Base-by-base conservation (phyloP, 352 stramenopile genomes). In the Phytophthora capsici region DNA sequence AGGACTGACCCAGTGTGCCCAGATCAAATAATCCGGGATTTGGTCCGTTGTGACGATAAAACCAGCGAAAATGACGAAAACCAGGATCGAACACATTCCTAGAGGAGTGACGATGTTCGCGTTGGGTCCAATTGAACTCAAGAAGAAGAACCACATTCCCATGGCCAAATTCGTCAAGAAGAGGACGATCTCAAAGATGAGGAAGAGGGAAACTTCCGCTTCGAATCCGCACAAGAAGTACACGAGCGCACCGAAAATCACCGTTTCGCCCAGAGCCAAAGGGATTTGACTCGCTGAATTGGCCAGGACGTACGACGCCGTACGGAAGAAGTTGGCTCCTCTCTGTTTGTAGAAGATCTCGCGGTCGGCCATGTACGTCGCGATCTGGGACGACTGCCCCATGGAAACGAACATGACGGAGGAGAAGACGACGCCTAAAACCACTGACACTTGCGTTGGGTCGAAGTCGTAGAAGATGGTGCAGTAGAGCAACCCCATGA, bases 331-430 rank as follows among this genome's bases (percentile, higher is more conserved):
- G 59, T 93, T 90, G 14, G 74, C 65, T 73, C 38, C 76, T 8
- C 73, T 67, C 30, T 96, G 88, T 51, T 93, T 93, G 78, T 94
- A 94, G 69, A 90, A 96, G n/a, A 87, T 61, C 13, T 59, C 65
- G 14, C 71, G 74, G 25, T 60, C 61, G n/a, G 84, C 70, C 55
- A 93, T 86, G 51, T 92, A 82, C 7, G 74, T 77, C 23, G 85
- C 79, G n/a, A 95, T 68, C 47, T 86, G 75, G 4, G 79, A 40
- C 56, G 86, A 83, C 16, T 80, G 71, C 23, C 75, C 78, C 36
- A 95, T 54, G 25, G 72, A 72, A 9, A 89, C 65, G 56, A 89
- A 94, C 43, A 96, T 76, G 38, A 90, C 62, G 16, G 69, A 71
- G 46, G 82, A 66, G 60, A 93, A 96, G 4, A 95, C 45, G 28